Evolutionary conservation across 2,329 filamentous ascomycete genomes (phyloP).

Genomic region (Talaromyces sp.): DNA sequence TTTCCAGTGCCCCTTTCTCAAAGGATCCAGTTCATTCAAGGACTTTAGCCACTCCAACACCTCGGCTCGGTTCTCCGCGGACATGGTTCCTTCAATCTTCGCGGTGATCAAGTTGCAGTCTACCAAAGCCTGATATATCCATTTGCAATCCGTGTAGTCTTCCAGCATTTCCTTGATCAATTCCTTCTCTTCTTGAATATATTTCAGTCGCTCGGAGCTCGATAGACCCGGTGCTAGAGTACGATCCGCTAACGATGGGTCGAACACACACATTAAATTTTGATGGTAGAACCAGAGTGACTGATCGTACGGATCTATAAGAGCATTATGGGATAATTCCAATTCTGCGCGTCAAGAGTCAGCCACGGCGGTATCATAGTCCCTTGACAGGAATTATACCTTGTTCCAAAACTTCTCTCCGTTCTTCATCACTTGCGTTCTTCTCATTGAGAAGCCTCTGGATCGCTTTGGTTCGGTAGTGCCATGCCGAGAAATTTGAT

Average conservation of each 20-base stretch:
- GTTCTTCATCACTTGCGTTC: conserved; percentile 59
- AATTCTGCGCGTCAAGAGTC: conserved; percentile 58
- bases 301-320: conserved; percentile 91
- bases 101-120: conserved; percentile 66
- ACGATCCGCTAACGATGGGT: conserved; percentile 49
- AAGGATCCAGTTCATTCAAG: conserved; percentile 68
- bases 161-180: conserved; percentile 67
- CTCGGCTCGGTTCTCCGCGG: conserved; percentile 45
- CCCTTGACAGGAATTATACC: conserved; percentile 45
- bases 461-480: conserved; percentile 82
- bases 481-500: conserved; percentile 97
- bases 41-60: conserved; percentile 61
- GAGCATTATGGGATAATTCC: conserved; percentile 68
- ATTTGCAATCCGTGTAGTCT: conserved; percentile 72
- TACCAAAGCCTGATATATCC: conserved; percentile 84
- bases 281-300: conserved; percentile 97
- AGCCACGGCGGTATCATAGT: background rate
- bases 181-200: conserved; percentile 70
- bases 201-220: conserved; percentile 60
- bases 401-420: conserved; percentile 69
- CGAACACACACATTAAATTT: conserved; percentile 72
- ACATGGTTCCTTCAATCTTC: conserved; percentile 50
- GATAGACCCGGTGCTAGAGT: conserved; percentile 66
- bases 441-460: conserved; percentile 71
- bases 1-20: conserved; percentile 72